Percentiles rank a stretch among this genome's conserved stretches.
phyloP scores from a whole-genome alignment of 257 asterid genomes.

The Lycium ferocissimum region DNA sequence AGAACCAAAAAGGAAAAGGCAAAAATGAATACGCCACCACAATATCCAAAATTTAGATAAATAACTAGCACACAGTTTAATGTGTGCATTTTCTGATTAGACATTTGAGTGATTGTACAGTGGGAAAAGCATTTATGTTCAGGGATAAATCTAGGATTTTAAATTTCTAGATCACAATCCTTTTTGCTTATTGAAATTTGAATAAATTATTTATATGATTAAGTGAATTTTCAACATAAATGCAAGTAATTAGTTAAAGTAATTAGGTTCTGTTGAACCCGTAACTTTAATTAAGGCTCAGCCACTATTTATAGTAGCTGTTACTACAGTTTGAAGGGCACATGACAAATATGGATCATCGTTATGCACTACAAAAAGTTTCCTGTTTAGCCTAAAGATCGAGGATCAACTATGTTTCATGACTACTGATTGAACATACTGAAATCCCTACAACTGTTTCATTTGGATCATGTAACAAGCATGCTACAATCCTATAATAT shows the following conservation, averaged over 20 bases:
- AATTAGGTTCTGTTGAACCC: too few relatives aligned
- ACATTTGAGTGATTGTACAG: neutral
- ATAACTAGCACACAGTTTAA: neutral
- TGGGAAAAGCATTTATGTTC: neutral
- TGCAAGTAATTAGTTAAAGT: too few relatives aligned
- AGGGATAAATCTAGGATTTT: accelerated
- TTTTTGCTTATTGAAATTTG: too few relatives aligned
- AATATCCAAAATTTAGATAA: neutral
- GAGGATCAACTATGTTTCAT: neutral
- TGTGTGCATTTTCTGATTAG: slow-evolving; percentile 9
- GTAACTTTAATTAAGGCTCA: too few relatives aligned
- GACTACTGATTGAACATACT: neutral
- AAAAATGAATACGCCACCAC: neutral
- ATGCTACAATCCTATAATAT: neutral
- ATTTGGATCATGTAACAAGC: neutral
- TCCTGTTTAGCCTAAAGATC: neutral
- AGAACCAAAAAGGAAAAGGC: neutral
- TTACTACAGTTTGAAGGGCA: too few relatives aligned
- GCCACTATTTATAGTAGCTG: too few relatives aligned
- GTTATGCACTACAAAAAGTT: neutral
- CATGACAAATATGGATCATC: neutral
- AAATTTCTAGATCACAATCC: neutral
- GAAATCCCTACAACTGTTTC: neutral
- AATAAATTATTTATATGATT: too few relatives aligned
- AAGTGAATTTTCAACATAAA: too few relatives aligned